Percentiles rank a stretch among this genome's conserved stretches.
Conservation (phyloP, 2,329 filamentous ascomycete species). For the Akanthomyces muscarius region DNA sequence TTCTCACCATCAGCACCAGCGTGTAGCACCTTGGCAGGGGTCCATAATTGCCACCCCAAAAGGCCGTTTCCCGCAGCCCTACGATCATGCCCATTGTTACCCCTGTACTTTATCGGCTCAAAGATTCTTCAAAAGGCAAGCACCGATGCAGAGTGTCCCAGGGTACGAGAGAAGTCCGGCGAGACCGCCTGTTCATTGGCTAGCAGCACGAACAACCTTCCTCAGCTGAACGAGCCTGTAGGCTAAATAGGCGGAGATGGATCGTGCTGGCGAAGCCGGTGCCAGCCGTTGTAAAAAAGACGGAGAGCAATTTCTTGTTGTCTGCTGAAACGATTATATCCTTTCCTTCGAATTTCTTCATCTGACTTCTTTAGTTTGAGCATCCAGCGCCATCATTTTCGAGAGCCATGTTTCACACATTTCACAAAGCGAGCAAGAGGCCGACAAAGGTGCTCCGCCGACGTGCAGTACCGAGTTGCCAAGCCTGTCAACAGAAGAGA, state of each 20-base stretch:
- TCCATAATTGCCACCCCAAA: neutral
- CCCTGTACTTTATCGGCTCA: neutral
- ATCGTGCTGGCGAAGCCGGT: neutral
- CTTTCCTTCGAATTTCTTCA: no score
- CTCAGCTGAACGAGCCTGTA: no score
- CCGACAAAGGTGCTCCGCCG: neutral
- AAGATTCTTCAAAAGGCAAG: neutral
- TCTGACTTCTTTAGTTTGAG: neutral
- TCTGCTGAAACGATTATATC: no score
- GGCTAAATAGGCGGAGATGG: no score
- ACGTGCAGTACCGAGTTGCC: neutral
- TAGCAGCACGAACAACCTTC: no score
- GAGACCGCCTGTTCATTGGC: no score
- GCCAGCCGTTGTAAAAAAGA: no score
- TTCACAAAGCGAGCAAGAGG: neutral
- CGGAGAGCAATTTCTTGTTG: no score
- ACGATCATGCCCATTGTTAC: neutral
- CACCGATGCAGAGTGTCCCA: neutral
- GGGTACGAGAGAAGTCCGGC: neutral
- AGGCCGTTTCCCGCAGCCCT: neutral
- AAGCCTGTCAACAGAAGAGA: neutral
- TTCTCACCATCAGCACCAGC: no score
- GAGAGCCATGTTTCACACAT: neutral
- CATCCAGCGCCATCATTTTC: no score
- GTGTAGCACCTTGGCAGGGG: no score